Percentiles rank a stretch among this genome's conserved stretches.
These are phyloP conservation scores for Bertia moriformis DNA, from an alignment of 2,329 filamentous ascomycete species.

Conservation along the genomic window DNA sequence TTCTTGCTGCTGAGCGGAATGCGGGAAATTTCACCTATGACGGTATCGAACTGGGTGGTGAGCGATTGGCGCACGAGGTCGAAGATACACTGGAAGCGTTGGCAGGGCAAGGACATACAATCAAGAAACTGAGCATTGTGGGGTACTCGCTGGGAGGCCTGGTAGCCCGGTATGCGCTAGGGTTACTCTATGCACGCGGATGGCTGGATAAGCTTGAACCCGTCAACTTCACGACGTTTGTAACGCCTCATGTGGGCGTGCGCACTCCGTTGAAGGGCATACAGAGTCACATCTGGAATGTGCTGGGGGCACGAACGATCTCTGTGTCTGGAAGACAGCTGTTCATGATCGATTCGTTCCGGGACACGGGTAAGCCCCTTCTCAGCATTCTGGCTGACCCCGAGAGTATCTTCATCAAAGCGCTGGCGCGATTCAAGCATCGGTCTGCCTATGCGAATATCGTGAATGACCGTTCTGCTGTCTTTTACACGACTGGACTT, in stretches of 20 bases:
- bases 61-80: conserved; percentile 53
- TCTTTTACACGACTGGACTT: conserved; percentile 72
- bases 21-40: conserved; percentile 60
- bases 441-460: conserved; percentile 75
- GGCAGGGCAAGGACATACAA: conserved; percentile 47
- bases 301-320: conserved; percentile 66
- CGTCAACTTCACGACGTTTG: conserved; percentile 90
- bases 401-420: conserved; percentile 72
- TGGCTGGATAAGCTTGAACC: conserved; percentile 68
- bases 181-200: conserved; percentile 68
- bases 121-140: conserved; percentile 71
- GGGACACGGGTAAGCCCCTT: conserved; percentile 67
- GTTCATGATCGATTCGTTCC: conserved; percentile 75
- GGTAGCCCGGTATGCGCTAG: conserved; percentile 73
- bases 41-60: conserved; percentile 53
- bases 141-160: conserved; percentile 85
- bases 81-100: conserved; percentile 45
- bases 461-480: conserved; percentile 68
- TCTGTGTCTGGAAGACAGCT: conserved; percentile 76
- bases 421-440: conserved; percentile 60
- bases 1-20: conserved; percentile 61
- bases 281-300: conserved; percentile 61
- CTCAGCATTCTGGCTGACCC: conserved; percentile 71
- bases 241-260: conserved; percentile 68
- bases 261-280: conserved; percentile 53